Percentiles rank a stretch among this genome's conserved stretches.
Evolutionary conservation across 495 filamentous ascomycete species (phyloP).

Genomic region (Aspergillus affinis): DNA sequence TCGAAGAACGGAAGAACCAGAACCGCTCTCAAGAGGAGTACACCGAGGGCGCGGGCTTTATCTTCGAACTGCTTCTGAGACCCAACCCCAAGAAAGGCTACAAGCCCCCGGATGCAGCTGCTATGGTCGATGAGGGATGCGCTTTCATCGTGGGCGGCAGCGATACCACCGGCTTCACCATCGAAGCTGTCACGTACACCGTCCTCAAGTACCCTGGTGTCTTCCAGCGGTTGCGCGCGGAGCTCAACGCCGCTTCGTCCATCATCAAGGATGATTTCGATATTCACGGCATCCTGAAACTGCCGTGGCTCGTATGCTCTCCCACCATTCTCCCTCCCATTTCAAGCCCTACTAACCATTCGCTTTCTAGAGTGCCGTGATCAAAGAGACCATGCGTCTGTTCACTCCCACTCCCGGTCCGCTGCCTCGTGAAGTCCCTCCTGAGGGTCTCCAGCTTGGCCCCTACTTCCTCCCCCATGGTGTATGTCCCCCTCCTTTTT

Average conservation of each 20-base stretch:
- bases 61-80: not conserved
- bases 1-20: not conserved
- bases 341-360: not conserved
- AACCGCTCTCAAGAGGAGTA: not conserved
- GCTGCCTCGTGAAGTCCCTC: slow-evolving; percentile 1
- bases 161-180: slow-evolving; percentile 2
- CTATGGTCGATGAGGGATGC: slow-evolving; percentile 1
- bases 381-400: slow-evolving; percentile 4
- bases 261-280: not conserved
- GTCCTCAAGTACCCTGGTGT: not conserved
- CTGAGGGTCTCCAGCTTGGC: not conserved
- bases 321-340: not conserved
- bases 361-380: slow-evolving; percentile 2
- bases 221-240: not conserved
- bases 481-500: not conserved
- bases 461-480: slow-evolving; percentile 7
- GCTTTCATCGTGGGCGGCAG: slow-evolving; percentile 4
- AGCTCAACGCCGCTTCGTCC: not conserved
- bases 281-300: not conserved
- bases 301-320: slow-evolving; percentile 2
- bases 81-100: not conserved
- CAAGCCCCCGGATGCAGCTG: not conserved
- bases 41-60: not conserved
- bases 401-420: slow-evolving; percentile 1
- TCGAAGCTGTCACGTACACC: not conserved